Base-by-base conservation (phyloP, 805 yeast species). In the Komagataella ulmi region DNA sequence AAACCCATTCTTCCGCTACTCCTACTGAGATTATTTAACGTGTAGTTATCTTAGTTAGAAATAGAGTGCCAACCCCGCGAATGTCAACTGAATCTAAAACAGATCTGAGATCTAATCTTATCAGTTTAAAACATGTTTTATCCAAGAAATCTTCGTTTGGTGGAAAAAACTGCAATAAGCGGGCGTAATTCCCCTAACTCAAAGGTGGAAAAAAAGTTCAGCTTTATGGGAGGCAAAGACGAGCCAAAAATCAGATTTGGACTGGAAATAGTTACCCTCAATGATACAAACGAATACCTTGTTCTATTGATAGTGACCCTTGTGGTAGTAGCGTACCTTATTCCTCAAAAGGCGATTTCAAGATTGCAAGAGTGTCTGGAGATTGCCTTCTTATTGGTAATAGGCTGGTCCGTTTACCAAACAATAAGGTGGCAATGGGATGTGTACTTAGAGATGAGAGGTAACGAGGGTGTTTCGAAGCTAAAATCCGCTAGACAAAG, bases 1-100 rank as follows among this genome's bases (percentile, higher is more conserved):
- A 58, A 81, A 81, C 56, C 70, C 69, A 47, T 70, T 66, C 55
- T 80, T 80, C 59, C 71, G 83, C 59, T 81, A 81, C 61, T 64
- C 72, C 6, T 74, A 69, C 55, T 76, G 60, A 21, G 55, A 44
- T 49, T 44, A 14, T 30, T n/a, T 10, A 10, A 6, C 17, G 36
- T 46, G 21, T 45, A 45, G 21, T 6, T n/a, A 45, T 3, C n/a
- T 30, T 5, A 30, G 14, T 30, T 14, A 30, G 40, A 30, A 24
- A 8, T 30, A 14, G 14, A 30, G 14, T 10, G 14, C 14, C 14
- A 30, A 14, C 40, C 40, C 6, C 40, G 40, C 40, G 40, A 30
- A 30, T 30, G 14, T 8, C 40, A 10, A 7, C 8, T 4, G 23
- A 6, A 21, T 21, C 23, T 21, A 3, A 21, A 21, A 5, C 23